Evolutionary conservation across 129 eudicot species (phyloP).

Genomic region (Arctium lappa): DNA sequence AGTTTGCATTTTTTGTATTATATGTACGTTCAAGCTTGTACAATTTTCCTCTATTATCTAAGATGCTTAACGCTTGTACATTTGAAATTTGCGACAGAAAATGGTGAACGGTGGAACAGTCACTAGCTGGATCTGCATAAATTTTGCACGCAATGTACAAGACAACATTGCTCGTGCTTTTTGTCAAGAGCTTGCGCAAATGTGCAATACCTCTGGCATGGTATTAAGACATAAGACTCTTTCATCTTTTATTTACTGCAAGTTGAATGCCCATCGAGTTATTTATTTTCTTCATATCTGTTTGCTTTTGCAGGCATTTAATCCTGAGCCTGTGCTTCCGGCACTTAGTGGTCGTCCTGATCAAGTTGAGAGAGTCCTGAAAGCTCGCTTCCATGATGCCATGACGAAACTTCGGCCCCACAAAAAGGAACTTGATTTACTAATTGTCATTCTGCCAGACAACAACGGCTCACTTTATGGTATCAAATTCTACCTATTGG

Average conservation of each 20-base stretch:
- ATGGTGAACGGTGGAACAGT: conserved; percentile 90
- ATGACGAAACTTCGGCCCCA: conserved; percentile 59
- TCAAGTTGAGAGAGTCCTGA: conserved; percentile 69
- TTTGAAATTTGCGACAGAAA: conserved; percentile 41
- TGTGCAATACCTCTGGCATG: conserved; percentile 88
- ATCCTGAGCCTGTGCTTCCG: conserved; percentile 74
- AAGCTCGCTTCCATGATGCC: conserved; percentile 67
- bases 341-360: conserved; percentile 64
- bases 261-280: background rate
- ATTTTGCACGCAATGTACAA: conserved; percentile 75
- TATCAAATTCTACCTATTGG: conserved; percentile 8
- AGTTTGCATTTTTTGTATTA: background rate
- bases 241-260: background rate
- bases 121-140: conserved; percentile 68
- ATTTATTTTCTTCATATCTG: background rate
- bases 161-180: conserved; percentile 60
- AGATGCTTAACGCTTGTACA: background rate
- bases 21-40: background rate
- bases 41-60: background rate
- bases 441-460: conserved; percentile 85
- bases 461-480: conserved; percentile 93
- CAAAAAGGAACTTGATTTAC: conserved; percentile 74
- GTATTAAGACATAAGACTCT: conserved; percentile 28
- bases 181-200: conserved; percentile 79
- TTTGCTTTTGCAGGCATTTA: conserved; percentile 47